These are phyloP conservation scores for Lumnitzera littorea DNA, from an alignment of 345 rosid species.

Conservation along the genomic window DNA sequence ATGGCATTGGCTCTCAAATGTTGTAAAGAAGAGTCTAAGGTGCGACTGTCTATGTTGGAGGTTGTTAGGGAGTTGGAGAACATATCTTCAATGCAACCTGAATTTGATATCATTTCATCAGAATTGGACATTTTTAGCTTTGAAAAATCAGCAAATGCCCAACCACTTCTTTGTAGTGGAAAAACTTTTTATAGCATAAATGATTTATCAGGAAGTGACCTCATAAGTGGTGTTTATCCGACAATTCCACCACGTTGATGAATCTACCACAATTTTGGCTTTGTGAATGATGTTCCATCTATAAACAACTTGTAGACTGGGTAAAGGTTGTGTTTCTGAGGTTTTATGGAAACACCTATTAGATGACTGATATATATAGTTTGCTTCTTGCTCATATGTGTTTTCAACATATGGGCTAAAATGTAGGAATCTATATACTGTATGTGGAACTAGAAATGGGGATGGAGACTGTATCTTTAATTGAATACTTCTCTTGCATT, in stretches of 20 bases:
- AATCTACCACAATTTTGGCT: too few species aligned
- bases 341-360: too few species aligned
- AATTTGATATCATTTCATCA: conserved; percentile 26
- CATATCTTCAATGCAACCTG: conserved; percentile 58
- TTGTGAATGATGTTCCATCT: too few species aligned
- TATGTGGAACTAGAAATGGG: too few species aligned
- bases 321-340: too few species aligned
- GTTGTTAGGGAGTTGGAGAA: conserved; percentile 82
- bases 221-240: conserved; percentile 65
- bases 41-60: conserved; percentile 80
- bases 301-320: too few species aligned
- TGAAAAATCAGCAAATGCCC: conserved; percentile 16
- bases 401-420: too few species aligned
- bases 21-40: conserved; percentile 56
- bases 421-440: too few species aligned
- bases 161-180: conserved; percentile 36
- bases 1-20: conserved; percentile 65
- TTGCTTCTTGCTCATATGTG: too few species aligned
- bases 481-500: too few species aligned
- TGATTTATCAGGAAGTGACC: conserved; percentile 74
- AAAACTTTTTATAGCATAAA: conserved; percentile 35
- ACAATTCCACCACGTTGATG: conserved; percentile 37
- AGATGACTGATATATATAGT: too few species aligned
- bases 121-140: conserved; percentile 11
- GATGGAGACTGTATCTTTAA: too few species aligned